Evolutionary conservation across 176 grass and related monocot species (phyloP).

Genomic region (Elymus sibiricus): DNA sequence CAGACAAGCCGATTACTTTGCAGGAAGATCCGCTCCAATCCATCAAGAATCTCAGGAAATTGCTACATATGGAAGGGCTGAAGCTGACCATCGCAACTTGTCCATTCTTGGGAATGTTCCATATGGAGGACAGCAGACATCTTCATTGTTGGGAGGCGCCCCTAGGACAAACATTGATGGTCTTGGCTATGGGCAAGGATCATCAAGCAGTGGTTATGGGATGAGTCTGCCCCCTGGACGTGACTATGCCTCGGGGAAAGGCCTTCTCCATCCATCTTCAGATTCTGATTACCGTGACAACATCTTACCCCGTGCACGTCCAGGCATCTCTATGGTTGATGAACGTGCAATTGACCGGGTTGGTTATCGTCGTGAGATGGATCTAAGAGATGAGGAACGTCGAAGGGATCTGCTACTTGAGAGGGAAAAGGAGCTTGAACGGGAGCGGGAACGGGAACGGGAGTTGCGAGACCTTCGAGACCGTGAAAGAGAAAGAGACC

Average conservation of each 20-base stretch:
- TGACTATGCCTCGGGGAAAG: constrained; percentile 79
- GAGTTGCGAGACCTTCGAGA: constrained; percentile 41
- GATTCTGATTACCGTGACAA: constrained; percentile 68
- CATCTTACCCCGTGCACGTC: constrained; percentile 50
- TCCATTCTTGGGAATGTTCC: constrained; percentile 72
- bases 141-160: constrained; percentile 77
- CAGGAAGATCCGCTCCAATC: constrained; percentile 63
- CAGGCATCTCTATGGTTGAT: constrained; percentile 71
- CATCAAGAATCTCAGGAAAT: constrained; percentile 72
- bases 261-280: constrained; percentile 48
- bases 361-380: constrained; percentile 68
- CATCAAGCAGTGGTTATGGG: constrained; percentile 57
- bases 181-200: constrained; percentile 60
- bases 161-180: constrained; percentile 79
- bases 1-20: constrained; percentile 99
- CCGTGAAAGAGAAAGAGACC: constrained; percentile 52
- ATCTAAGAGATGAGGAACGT: constrained; percentile 87
- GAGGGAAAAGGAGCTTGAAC: constrained; percentile 48
- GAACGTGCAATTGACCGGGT: constrained; percentile 52
- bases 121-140: constrained; percentile 67
- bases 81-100: constrained; percentile 64
- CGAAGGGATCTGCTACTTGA: constrained; percentile 58
- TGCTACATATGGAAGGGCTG: constrained; percentile 65
- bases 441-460: constrained; percentile 32
- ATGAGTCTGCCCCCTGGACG: constrained; percentile 68